phyloP scores from a whole-genome alignment of 108 stramenopile species.

The Pseudonitzschia delicatissima region DNA sequence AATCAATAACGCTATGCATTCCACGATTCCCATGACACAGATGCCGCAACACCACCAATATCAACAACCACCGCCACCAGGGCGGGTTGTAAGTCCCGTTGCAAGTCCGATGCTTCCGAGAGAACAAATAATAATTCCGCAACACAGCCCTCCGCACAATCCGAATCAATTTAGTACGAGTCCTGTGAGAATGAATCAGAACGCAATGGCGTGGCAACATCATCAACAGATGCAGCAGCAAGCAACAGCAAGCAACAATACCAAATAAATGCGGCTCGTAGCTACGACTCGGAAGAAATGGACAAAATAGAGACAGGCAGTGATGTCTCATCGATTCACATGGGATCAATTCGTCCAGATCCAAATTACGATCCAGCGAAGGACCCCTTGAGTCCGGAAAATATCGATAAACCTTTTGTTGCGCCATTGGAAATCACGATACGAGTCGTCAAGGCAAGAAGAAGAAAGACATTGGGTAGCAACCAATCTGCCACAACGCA shows the following conservation, averaged over 20 bases:
- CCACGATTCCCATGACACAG: not conserved
- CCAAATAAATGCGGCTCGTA: not conserved
- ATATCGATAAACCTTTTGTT: conserved; percentile 2
- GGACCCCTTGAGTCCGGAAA: not conserved
- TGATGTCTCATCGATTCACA: not conserved
- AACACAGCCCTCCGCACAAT: not conserved
- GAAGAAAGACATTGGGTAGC: not conserved
- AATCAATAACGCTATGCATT: not conserved
- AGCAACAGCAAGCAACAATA: not conserved
- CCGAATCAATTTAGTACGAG: no score
- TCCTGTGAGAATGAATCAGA: no score
- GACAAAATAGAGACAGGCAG: not conserved
- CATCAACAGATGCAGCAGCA: conserved; percentile 1
- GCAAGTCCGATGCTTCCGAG: not conserved
- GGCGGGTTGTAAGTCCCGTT: not conserved
- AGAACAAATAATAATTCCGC: not conserved
- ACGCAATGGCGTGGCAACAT: not conserved
- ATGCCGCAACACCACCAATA: not conserved
- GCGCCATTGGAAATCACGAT: conserved; percentile 3
- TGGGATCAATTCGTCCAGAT: conserved; percentile 7
- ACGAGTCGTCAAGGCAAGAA: not conserved
- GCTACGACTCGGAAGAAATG: not conserved
- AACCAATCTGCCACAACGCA: not conserved
- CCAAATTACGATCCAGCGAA: not conserved
- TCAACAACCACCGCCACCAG: not conserved